Evolutionary conservation across 495 filamentous ascomycete genomes (phyloP).

Genomic region (Aspergillus conjunctus): DNA sequence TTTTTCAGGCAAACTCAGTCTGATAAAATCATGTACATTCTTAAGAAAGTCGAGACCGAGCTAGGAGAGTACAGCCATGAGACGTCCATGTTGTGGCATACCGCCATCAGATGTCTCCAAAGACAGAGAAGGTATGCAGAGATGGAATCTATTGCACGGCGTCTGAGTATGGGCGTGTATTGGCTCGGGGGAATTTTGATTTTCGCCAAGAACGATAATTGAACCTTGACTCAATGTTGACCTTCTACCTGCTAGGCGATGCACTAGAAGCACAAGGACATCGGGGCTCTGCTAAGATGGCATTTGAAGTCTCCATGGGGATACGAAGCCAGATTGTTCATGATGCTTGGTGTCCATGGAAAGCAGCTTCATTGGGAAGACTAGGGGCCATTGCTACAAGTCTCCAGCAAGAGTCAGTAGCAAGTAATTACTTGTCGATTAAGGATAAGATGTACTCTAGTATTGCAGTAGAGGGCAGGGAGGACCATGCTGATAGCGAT

Average conservation of each 20-base stretch:
- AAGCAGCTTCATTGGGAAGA: constrained; percentile 5
- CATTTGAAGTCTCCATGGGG: background rate
- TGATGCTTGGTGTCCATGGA: background rate
- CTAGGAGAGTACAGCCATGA: constrained; percentile 3
- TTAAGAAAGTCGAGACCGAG: background rate
- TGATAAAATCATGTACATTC: background rate
- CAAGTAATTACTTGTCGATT: no score
- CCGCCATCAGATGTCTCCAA: constrained; percentile 1
- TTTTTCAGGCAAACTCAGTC: background rate
- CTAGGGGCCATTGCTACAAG: background rate
- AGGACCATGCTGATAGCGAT: no score
- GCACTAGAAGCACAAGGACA: constrained; percentile 2
- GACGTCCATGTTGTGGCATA: constrained; percentile 7
- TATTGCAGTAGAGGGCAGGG: no score
- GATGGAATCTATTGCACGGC: constrained; percentile 2
- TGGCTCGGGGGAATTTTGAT: constrained; percentile 2
- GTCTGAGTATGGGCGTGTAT: background rate
- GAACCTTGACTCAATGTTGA: background rate
- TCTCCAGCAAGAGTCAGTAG: no score
- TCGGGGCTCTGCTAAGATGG: background rate
- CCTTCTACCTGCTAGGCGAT: constrained; percentile 5
- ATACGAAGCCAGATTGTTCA: background rate
- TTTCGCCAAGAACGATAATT: background rate
- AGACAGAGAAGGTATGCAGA: constrained; percentile 4
- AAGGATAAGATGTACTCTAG: no score